Evolutionary conservation across 495 filamentous ascomycete species (phyloP).

Genomic region (Neurospora sp.): DNA sequence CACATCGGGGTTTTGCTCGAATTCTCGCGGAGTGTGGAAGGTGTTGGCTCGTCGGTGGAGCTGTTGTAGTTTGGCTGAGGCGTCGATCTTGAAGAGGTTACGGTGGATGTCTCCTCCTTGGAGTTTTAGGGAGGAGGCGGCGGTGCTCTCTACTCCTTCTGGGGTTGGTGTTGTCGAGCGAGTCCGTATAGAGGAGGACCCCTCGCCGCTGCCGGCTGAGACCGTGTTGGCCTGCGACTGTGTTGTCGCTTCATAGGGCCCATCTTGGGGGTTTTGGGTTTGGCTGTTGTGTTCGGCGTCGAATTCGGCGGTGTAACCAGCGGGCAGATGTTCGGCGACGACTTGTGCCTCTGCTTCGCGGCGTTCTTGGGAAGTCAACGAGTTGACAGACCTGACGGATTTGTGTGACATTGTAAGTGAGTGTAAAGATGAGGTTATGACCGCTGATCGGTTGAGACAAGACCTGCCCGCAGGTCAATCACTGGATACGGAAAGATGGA

Average conservation of each 20-base stretch:
- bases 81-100: constrained; percentile 53
- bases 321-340: constrained; percentile 34
- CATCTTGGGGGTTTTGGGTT: constrained; percentile 12
- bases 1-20: constrained; percentile 12
- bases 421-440: background rate
- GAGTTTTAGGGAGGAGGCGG: constrained; percentile 46
- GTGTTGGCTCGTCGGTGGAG: constrained; percentile 46
- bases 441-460: background rate
- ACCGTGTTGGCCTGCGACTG: constrained; percentile 15
- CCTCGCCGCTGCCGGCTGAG: constrained; percentile 51
- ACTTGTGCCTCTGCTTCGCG: constrained; percentile 21
- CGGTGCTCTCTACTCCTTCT: constrained; percentile 9
- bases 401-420: background rate
- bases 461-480: background rate
- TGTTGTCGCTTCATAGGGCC: background rate
- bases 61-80: constrained; percentile 35
- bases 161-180: background rate
- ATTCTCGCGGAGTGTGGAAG: constrained; percentile 39
- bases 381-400: background rate
- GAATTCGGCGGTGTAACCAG: constrained; percentile 37
- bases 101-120: constrained; percentile 61
- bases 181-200: constrained; percentile 55
- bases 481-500: background rate
- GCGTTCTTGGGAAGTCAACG: constrained; percentile 3
- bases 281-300: constrained; percentile 8